Base-by-base conservation (phyloP, 1,284 basidiomycete genomes). In the Cystobasidiaceae sp. region DNA sequence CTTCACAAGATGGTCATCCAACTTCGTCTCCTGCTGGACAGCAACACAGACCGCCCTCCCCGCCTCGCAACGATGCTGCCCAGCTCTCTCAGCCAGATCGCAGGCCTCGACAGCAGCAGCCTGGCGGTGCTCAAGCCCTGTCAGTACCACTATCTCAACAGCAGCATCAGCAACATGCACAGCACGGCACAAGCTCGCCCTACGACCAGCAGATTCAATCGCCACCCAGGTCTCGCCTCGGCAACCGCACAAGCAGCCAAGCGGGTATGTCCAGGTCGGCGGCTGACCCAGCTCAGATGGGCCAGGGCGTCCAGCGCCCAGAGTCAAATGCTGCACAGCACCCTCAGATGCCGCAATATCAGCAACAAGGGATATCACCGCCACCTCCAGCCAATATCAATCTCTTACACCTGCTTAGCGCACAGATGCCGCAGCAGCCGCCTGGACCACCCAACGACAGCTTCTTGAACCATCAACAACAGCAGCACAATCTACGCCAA, bases 241-340 rank as follows among this genome's bases (percentile, higher is more conserved):
- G 48, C n/a, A 44, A 52, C 27, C 48, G 49, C 17, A 62, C n/a
- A 13, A 62, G 60, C 41, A 41, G 60, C 8, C 19, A 52, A 8
- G 46, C 39, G 33, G 33, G 15, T 11, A 48, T 9, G 25, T 17
- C 11, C 39, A 13, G 28, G 15, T n/a, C 39, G 23, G 13, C 44
- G 23, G 11, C 7, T 19, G 39, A 44, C 19, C 6, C 7, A 30
- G 15, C 34, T 15, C 34, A n/a, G 8, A n/a, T 9, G 3, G 13
- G 6, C 6, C 54, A 56, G 32, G 8, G 19, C 17, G 32, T 28
- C 2, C 39, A 19, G 27, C 54, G 32, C 27, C 23, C 45, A 25
- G 46, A 51, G 4, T 32, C 45, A 15, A 39, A 21, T 1, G 45
- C 34, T 19, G 21, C 27, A 30, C 28, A 33, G 5, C n/a, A 27